Evolutionary conservation across 352 stramenopile genomes (phyloP).

Genomic region (Phytophthora constricta): DNA sequence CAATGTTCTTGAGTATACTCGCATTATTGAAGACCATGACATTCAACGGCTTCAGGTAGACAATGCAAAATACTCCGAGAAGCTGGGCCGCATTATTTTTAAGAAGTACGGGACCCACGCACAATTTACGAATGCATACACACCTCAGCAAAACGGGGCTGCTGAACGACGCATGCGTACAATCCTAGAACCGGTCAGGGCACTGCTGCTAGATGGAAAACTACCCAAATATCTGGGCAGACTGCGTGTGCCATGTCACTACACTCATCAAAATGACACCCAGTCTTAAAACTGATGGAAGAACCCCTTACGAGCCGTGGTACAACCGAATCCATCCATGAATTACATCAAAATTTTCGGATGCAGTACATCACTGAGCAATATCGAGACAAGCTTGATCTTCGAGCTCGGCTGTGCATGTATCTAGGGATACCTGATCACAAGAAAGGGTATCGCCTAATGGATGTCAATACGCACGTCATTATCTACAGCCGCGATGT

Average conservation of each 20-base stretch:
- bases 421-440: background rate
- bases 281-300: background rate
- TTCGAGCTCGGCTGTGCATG: background rate
- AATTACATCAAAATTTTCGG: background rate
- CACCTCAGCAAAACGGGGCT: slow-evolving; percentile 2
- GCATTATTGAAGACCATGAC: background rate
- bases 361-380: background rate
- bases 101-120: slow-evolving; percentile 6
- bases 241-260: slow-evolving; percentile 2
- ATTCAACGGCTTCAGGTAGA: background rate
- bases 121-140: slow-evolving; percentile 3
- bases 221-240: background rate
- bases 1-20: background rate
- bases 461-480: background rate
- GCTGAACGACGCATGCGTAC: background rate
- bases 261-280: slow-evolving; percentile 2
- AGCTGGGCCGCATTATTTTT: slow-evolving; percentile 1
- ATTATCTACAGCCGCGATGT: background rate
- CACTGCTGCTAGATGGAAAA: background rate
- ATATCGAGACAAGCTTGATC: background rate
- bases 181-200: background rate
- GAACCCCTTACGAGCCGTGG: background rate
- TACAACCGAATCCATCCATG: background rate
- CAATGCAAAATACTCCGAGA: background rate
- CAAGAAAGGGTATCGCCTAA: background rate